phyloP scores from a whole-genome alignment of 352 stramenopile species.

The Phytophthora hybrid region DNA sequence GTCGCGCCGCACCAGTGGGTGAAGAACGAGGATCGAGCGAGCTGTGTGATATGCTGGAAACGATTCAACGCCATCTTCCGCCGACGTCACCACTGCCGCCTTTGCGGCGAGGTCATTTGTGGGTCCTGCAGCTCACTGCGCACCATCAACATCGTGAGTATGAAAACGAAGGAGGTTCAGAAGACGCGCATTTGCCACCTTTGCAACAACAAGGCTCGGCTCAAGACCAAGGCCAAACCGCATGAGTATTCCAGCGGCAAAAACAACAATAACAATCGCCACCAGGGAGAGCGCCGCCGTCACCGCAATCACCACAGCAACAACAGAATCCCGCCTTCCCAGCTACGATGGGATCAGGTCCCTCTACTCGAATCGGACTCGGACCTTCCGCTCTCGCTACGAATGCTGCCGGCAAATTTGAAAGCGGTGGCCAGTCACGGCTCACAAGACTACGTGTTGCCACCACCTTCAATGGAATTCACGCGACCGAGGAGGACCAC shows the following conservation, averaged over 20 bases:
- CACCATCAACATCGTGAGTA: constrained; percentile 43
- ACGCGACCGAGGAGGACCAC: constrained; percentile 18
- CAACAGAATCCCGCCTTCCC: constrained; percentile 26
- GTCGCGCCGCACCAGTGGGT: constrained; percentile 67
- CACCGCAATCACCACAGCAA: constrained; percentile 11
- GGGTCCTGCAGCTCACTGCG: constrained; percentile 59
- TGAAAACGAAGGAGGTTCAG: constrained; percentile 46
- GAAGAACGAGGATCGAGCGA: constrained; percentile 61
- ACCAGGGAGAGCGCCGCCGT: not conserved
- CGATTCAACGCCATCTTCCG: constrained; percentile 65
- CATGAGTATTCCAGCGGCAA: constrained; percentile 41
- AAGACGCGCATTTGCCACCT: constrained; percentile 77
- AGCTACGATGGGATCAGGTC: constrained; percentile 33
- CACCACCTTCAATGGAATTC: constrained; percentile 24
- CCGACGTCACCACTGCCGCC: constrained; percentile 67
- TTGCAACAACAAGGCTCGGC: constrained; percentile 63
- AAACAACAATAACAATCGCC: constrained; percentile 15
- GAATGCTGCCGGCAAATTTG: constrained; percentile 20
- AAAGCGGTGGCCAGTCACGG: constrained; percentile 23
- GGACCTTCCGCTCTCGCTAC: constrained; percentile 21
- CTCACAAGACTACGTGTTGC: constrained; percentile 15
- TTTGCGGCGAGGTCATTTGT: constrained; percentile 76
- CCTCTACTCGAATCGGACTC: constrained; percentile 24
- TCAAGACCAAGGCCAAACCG: constrained; percentile 43
- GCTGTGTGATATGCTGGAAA: constrained; percentile 77